Base-by-base conservation (phyloP, 306 rosid species). In the Argentina anserina region DNA sequence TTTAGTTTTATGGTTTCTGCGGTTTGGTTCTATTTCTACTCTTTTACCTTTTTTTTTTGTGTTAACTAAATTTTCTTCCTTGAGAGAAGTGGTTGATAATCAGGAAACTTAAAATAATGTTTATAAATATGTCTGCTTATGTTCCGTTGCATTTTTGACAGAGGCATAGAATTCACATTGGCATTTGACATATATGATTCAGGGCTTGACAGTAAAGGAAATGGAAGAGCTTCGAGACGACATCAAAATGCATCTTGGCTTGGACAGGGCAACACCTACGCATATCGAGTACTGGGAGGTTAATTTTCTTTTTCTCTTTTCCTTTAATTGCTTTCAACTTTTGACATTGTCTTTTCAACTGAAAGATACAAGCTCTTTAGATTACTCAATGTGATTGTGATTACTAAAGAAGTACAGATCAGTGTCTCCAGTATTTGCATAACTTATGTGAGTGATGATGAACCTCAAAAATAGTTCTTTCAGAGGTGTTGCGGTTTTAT, bases 221-320 rank as follows among this genome's bases (percentile, higher is more conserved):
- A 95, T 90, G 96, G 92, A 85, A 37, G 97, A 91, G 83, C 97
- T 95, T 60, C 95, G 90, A 43, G 99, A 95, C 45, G 99, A 95
- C 82, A 91, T 91, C 73, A 95, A 95, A 87, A 91, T 95, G 99
- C 97, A 95, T 90, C 89, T 95, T 78, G 99, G 88, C 79, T 83
- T 95, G 87, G 99, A 95, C 80, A 87, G 97, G 84, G 86, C 87
- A 40, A 95, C 99, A 6, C 91, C 90, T 50, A 91, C 97, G 25
- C 99, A 95, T 78, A 90, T 87, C 43, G 90, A 88, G 81, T 95
- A 85, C 76, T 95, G 97, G 97, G 97, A 95, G 99, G 98, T 91
- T 91, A 88, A 46, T 33, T 67, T 46, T 42, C 40, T 37, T 70
- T 70, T 70, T 86, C 70, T 46, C 20, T 59, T 49, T 70, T 64